Evolutionary conservation across 176 grass and related monocot genomes (phyloP), one percentile per base, ranked within the genome.

Genomic region (Poa pratensis): DNA sequence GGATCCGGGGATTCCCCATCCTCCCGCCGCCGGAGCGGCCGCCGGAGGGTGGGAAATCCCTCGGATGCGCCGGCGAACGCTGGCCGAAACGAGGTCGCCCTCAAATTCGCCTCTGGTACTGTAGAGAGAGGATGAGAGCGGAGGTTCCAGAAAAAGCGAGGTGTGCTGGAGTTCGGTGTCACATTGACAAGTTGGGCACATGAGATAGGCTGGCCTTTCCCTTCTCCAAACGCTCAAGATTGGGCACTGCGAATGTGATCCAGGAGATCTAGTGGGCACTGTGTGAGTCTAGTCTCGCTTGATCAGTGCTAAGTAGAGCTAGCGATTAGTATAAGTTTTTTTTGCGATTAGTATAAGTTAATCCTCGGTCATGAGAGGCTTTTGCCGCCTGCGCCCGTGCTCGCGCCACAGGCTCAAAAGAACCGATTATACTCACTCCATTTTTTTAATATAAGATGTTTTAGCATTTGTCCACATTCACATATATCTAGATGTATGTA

Each of bases 361-460:
- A 87, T 85, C 85, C 64, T 17, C 7, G 7, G 22, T 9, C 1
- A 1, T 23, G 26, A 32, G 27, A 37, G 35, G n/a, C 57, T 45
- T 57, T 77, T 45, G 51, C 23, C 26, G 9, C 64, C 64, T 48
- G 79, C 86, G 88, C 48, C 57, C 87, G 79, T 91, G 88, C 77
- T 83, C 27, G 19, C 39, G 24, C 67, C 79, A 81, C 89, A 48
- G 13, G 35, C 39, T 27, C 30, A 20, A 82, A 64, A 37, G 28
- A 86, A 84, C 63, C 28, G 0, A n/a, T 24, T 78, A 46, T 32
- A 6, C 30, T 32, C 30, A 32, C 30, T 32, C 30, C 30, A n/a
- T n/a, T 32, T 32, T 32, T 32, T 32, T 32, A 32, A 32, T 32
- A 32, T 32, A 32, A 32, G 30, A 32, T 32, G 30, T 32, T 32